Evolutionary conservation across 306 rosid genomes (phyloP).

Genomic region (Medicago arabica): DNA sequence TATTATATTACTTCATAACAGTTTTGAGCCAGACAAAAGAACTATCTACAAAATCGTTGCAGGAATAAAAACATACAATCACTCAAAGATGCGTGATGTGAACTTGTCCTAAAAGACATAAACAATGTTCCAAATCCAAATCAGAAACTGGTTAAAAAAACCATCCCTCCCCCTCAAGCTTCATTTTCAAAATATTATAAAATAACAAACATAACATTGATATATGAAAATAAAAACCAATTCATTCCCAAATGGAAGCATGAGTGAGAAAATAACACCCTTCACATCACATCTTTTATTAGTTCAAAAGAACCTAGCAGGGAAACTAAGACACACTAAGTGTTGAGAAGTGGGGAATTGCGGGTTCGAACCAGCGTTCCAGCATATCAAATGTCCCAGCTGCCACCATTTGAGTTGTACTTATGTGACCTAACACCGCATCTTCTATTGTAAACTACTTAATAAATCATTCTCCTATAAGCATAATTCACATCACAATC

Average conservation of each 20-base stretch:
- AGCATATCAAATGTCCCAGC: too few relatives aligned
- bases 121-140: constrained; percentile 4
- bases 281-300: neutral
- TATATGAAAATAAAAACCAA: neutral
- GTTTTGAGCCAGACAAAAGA: neutral
- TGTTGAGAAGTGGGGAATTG: too few relatives aligned
- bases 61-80: neutral
- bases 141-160: neutral
- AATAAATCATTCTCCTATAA: neutral
- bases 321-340: too few relatives aligned
- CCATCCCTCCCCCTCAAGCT: constrained; percentile 1
- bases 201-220: constrained; percentile 1
- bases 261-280: constrained; percentile 2
- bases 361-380: too few relatives aligned
- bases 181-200: neutral
- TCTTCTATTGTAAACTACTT: neutral
- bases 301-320: too few relatives aligned
- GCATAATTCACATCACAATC: constrained; percentile 5
- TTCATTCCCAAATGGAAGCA: constrained; percentile 17
- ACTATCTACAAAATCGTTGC: neutral
- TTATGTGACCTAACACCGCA: too few relatives aligned
- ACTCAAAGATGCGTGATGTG: neutral
- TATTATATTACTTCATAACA: neutral
- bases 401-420: too few relatives aligned
- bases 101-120: constrained; percentile 7